Evolutionary conservation across 495 filamentous ascomycete species (phyloP).

Genomic region (Podospora pseudopauciseta): DNA sequence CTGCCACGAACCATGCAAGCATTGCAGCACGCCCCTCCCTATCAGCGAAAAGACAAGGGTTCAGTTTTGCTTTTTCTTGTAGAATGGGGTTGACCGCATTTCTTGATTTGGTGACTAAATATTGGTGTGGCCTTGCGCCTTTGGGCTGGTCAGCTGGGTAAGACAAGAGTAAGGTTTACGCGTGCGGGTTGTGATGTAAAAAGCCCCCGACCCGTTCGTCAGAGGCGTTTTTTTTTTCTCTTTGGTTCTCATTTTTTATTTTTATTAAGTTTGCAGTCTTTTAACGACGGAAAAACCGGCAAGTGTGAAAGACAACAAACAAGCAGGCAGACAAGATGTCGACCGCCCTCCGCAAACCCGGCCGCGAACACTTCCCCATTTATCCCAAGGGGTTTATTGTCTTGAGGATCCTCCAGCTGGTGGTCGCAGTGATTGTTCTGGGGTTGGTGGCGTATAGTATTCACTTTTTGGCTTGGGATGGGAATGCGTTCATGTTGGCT

Average conservation of each 20-base stretch:
- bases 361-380: constrained; percentile 43
- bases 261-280: no score
- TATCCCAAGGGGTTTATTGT: constrained; percentile 49
- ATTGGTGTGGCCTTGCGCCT: neutral
- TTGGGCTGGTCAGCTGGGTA: neutral
- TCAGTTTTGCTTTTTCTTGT: neutral
- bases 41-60: neutral
- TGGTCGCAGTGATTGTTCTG: constrained; percentile 62
- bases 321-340: constrained; percentile 21
- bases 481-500: constrained; percentile 35
- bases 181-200: no score
- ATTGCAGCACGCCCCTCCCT: neutral
- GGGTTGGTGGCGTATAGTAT: constrained; percentile 64
- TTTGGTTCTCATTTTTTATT: no score
- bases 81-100: neutral
- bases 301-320: no score
- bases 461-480: constrained; percentile 30
- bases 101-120: neutral
- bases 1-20: no score
- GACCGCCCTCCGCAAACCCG: constrained; percentile 25
- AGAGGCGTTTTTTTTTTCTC: no score
- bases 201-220: no score
- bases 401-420: constrained; percentile 59
- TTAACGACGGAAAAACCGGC: no score
- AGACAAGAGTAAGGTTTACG: constrained; percentile 17